Evolutionary conservation across 2,329 filamentous ascomycete species (phyloP).

Genomic region (Ceratocystiopsis brevicomis): DNA sequence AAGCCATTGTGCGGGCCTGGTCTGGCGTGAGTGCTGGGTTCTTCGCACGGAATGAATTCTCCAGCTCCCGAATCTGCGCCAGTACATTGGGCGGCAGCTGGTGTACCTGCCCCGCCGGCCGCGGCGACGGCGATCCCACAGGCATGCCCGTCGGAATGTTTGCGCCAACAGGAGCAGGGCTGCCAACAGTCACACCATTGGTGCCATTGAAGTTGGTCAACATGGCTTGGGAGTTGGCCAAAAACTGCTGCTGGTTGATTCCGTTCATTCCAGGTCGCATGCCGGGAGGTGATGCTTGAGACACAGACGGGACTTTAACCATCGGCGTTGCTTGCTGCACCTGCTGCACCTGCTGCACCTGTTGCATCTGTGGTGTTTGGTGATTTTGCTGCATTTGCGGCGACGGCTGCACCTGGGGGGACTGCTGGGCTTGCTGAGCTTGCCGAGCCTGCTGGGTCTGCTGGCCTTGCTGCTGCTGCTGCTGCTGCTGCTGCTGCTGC

Average conservation of each 20-base stretch:
- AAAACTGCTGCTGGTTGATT: slow-evolving; percentile 32
- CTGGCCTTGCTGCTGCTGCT: slow-evolving; percentile 27
- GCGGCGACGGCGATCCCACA: slow-evolving; percentile 24
- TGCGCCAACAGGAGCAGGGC: slow-evolving; percentile 17
- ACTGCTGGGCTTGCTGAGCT: slow-evolving; percentile 18
- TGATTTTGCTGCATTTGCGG: slow-evolving; percentile 28
- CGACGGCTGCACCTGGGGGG: slow-evolving; percentile 22
- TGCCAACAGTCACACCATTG: slow-evolving; percentile 24
- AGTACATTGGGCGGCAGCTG: slow-evolving; percentile 26
- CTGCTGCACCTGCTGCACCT: slow-evolving; percentile 12
- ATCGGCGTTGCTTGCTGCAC: slow-evolving; percentile 9
- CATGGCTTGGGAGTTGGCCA: slow-evolving; percentile 33
- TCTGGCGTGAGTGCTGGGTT: slow-evolving; percentile 32
- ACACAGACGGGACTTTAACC: slow-evolving; percentile 8
- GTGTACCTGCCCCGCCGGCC: slow-evolving; percentile 4
- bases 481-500: slow-evolving; percentile 41
- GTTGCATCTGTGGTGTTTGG: slow-evolving; percentile 10
- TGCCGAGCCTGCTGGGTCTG: slow-evolving; percentile 25
- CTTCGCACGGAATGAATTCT: slow-evolving; percentile 30
- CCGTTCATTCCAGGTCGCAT: slow-evolving; percentile 21
- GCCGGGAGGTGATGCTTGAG: slow-evolving; percentile 15
- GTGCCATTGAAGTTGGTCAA: slow-evolving; percentile 29
- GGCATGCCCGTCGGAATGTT: neutral
- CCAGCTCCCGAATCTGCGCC: slow-evolving; percentile 31
- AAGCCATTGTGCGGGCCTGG: slow-evolving; percentile 30